Base-by-base conservation (phyloP, 1,139 yeast species). In the Wickerhamomyces sp. region DNA sequence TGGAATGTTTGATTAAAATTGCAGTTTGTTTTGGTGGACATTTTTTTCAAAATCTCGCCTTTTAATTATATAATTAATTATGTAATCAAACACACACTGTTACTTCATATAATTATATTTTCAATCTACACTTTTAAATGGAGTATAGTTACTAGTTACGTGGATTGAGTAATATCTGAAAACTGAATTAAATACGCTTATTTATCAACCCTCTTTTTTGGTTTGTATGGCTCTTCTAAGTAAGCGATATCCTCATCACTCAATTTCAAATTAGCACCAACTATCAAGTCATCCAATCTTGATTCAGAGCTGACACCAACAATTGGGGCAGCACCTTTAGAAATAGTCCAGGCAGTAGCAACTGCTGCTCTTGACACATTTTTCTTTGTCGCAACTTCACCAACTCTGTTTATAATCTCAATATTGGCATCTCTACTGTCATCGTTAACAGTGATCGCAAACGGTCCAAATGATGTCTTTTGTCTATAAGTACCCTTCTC, bases 311-410 rank as follows among this genome's bases (percentile, higher is more conserved):
- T 64, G 37, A 76, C 52, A 3, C 82, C 82, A 14, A 76, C 69
- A 48, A 76, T 58, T 37, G 75, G 69, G 26, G 56, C 63, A 5
- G 62, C 50, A 6, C 81, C 82, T 53, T 78, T 78, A 32, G 63
- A 43, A 13, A 76, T 43, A 5, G 65, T 64, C 81, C 82, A 79
- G 3, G 80, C 76, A 13, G 71, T 64, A 5, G 83, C 66, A 20
- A 77, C 55, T 12, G 62, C 62, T 0, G 81, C 76, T 84, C 78
- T 78, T 9, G 72, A 56, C 18, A 64, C 67, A 15, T 58, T 59
- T 35, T 61, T 56, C 46, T 70, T 69, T 47, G 63, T 61, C 12
- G 84, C 68, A 4, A 80, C 28, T 46, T 69, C 67, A 54, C 78
- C 81, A 15, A 80, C 78, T 18, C 84, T 59, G n/a, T 55, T 50